A percentile compares a stretch with the other conserved stretches of the same genome.
phyloP scores from a whole-genome alignment of 1,284 basidiomycete genomes.

The Earliella scabrosa region DNA sequence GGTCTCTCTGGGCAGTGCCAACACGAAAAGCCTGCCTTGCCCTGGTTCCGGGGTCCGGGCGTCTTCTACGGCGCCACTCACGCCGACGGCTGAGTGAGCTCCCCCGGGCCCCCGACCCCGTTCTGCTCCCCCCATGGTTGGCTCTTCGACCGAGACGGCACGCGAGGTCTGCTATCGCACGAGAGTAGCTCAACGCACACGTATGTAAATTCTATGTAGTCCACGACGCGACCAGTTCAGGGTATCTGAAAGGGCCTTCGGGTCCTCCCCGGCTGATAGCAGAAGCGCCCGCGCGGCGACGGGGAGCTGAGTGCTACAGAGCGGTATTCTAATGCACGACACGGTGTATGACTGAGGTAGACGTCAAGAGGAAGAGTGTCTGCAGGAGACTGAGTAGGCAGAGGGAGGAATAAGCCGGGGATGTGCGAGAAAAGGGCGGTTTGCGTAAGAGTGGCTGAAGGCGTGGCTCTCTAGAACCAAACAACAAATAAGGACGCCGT shows the following conservation, averaged over 20 bases:
- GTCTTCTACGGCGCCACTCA: background rate
- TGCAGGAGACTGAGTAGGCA: no score
- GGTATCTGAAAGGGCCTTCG: constrained; percentile 6
- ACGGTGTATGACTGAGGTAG: no score
- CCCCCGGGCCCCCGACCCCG: background rate
- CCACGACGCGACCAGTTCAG: constrained; percentile 15
- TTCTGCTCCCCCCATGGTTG: background rate
- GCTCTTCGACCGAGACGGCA: background rate
- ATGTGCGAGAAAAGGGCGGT: constrained; percentile 25
- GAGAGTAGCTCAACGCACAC: background rate
- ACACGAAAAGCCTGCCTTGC: background rate
- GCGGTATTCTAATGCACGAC: background rate
- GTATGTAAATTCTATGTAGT: constrained; percentile 3
- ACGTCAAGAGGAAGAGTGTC: no score
- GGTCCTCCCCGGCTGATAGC: constrained; percentile 8
- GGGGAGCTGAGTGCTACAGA: background rate
- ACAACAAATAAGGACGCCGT: constrained; percentile 40
- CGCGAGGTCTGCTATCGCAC: constrained; percentile 1
- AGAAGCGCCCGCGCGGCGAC: constrained; percentile 10
- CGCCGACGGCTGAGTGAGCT: constrained; percentile 8
- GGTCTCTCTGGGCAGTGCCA: background rate
- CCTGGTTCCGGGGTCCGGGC: constrained; percentile 16
- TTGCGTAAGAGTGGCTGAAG: constrained; percentile 36
- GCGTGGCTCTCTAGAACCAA: constrained; percentile 35
- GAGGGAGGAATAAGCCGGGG: constrained; percentile 11